Evolutionary conservation across 148 eudicot genomes (phyloP), one percentile per base, ranked within the genome.

Genomic region (Vaccinium vitisidaea): DNA sequence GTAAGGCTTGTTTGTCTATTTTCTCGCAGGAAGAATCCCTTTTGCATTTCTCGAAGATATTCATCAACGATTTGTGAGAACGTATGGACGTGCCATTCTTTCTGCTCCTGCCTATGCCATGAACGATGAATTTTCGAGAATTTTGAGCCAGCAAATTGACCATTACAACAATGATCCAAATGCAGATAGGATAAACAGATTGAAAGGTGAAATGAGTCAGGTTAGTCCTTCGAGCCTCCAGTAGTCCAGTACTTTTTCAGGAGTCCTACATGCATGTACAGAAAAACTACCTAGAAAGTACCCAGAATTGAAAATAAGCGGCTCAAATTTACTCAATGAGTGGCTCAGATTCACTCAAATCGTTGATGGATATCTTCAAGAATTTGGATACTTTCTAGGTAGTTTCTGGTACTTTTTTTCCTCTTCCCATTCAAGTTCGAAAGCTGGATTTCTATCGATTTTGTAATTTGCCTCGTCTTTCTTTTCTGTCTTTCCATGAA

Each of bases 181-280:
- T 89, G 97, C 98, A 43, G 98, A 95, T 88, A 90, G 99, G 84
- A 86, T 96, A 81, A 94, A 95, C 87, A 88, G 98, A 53, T 86
- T 94, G 46, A 96, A 91, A 91, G 99, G 99, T 83, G 99, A 97
- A 94, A 95, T 95, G 98, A 91, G 92, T 83, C 98, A 97, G 98
- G 99, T 95, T 88, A 81, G 83, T 48, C 73, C 73, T 76, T 0
- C 3, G 77, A 43, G 32, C 48, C 54, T 21, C 1, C 8, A 1
- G 36, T 5, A 9, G 32, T 32, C 32, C 32, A 32, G 32, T 32
- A 32, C 32, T 32, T 32, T 32, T 32, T 32, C 1, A 32, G 1
- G 32, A 32, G 32, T 32, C 1, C 32, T 32, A 32, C 32, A 32
- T 32, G 32, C 32, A 32, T 32, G 32, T 1, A 32, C 32, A 32